Evolutionary conservation across 2,329 filamentous ascomycete genomes (phyloP).

Genomic region (Phaeosphaeria sp.): DNA sequence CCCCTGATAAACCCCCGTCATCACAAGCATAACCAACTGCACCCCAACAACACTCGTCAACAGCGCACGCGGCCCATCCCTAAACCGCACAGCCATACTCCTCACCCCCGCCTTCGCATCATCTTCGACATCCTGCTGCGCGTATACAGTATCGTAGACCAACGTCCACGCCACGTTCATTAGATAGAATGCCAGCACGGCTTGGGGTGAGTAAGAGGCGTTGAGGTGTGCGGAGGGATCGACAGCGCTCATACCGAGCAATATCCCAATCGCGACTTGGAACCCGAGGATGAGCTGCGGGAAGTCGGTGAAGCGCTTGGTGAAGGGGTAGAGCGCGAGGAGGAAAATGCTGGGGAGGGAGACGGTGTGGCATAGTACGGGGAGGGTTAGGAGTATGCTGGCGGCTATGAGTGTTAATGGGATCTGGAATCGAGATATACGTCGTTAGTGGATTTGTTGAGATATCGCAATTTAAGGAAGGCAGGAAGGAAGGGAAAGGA

Average conservation of each 20-base stretch:
- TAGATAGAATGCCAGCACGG: neutral
- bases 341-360: constrained; percentile 27
- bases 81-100: constrained; percentile 20
- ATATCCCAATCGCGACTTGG: neutral
- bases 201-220: neutral
- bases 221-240: neutral
- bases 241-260: neutral
- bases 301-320: constrained; percentile 61
- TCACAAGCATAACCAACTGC: neutral
- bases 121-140: constrained; percentile 45
- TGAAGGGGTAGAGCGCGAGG: constrained; percentile 53
- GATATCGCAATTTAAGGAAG: too few relatives aligned
- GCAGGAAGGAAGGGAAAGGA: too few relatives aligned
- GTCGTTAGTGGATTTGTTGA: too few relatives aligned
- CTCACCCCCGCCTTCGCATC: constrained; percentile 45
- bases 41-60: neutral
- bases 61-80: neutral
- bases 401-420: neutral
- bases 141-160: constrained; percentile 47
- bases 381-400: constrained; percentile 47
- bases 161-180: constrained; percentile 10
- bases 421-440: too few relatives aligned
- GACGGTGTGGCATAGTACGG: neutral
- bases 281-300: constrained; percentile 60
- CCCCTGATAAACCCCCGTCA: neutral